These are phyloP conservation scores for Chrysanthemum makinoi DNA, from an alignment of 129 eudicot genomes.

Conservation along the genomic window DNA sequence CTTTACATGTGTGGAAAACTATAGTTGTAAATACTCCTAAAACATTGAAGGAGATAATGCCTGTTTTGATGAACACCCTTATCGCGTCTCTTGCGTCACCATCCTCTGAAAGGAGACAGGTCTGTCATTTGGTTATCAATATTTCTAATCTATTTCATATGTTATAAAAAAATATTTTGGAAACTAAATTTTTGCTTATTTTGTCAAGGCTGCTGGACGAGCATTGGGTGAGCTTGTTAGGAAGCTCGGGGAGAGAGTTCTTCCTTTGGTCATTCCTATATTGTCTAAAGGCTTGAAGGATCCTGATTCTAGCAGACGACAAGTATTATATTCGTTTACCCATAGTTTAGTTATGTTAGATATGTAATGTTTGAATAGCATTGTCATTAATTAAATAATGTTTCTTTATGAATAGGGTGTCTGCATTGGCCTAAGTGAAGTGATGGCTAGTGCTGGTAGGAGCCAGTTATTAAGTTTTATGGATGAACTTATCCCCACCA, in stretches of 20 bases:
- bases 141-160: not conserved
- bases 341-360: not conserved
- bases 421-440: conserved; percentile 97
- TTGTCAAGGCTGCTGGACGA: conserved; percentile 85
- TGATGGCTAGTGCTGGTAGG: conserved; percentile 98
- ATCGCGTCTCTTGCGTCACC: conserved; percentile 90
- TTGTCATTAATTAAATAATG: not conserved
- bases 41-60: conserved; percentile 98
- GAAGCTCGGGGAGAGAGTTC: conserved; percentile 99
- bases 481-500: conserved; percentile 89
- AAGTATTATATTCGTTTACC: conserved; percentile 39
- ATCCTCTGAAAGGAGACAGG: conserved; percentile 99
- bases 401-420: conserved; percentile 63
- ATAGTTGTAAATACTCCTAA: conserved; percentile 97
- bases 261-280: conserved; percentile 92
- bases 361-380: not conserved
- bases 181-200: conserved; percentile 21
- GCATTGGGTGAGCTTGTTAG: conserved; percentile 96
- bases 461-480: conserved; percentile 79
- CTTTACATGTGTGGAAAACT: conserved; percentile 99
- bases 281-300: conserved; percentile 82
- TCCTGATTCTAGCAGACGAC: conserved; percentile 83
- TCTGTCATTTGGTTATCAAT: conserved; percentile 24
- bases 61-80: conserved; percentile 87
- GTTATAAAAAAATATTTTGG: not conserved